phyloP scores from a whole-genome alignment of 805 yeast genomes.

The Diddensiella transvaalensis region DNA sequence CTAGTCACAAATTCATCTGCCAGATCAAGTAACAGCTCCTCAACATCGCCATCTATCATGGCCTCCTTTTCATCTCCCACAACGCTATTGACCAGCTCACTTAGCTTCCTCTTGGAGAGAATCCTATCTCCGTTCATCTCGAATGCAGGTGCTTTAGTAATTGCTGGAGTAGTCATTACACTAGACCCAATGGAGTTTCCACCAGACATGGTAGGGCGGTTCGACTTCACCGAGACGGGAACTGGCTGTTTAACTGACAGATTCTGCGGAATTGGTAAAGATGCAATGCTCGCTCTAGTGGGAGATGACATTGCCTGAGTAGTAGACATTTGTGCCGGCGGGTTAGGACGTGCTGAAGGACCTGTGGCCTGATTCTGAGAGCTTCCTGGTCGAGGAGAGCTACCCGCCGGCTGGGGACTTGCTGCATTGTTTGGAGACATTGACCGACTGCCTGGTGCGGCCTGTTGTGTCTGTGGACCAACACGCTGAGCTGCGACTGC shows the following conservation, averaged over 20 bases:
- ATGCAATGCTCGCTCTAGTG: constrained; percentile 24
- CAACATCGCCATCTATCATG: constrained; percentile 88
- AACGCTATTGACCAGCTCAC: constrained; percentile 76
- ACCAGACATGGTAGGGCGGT: constrained; percentile 78
- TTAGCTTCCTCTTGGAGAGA: constrained; percentile 80
- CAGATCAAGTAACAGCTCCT: constrained; percentile 80
- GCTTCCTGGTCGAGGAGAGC: background rate
- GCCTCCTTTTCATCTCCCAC: constrained; percentile 80
- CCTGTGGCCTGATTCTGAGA: constrained; percentile 23
- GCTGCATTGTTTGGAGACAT: constrained; percentile 8
- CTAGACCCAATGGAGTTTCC: constrained; percentile 75
- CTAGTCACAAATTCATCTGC: constrained; percentile 94
- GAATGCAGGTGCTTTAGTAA: constrained; percentile 71
- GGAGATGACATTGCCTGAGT: constrained; percentile 37
- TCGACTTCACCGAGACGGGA: constrained; percentile 62
- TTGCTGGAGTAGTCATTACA: constrained; percentile 70
- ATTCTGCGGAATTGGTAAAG: constrained; percentile 54
- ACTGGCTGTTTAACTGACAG: constrained; percentile 63
- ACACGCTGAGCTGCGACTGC: constrained; percentile 2
- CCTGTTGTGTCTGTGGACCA: constrained; percentile 7
- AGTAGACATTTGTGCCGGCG: constrained; percentile 25
- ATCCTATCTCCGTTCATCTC: constrained; percentile 70
- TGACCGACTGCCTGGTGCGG: constrained; percentile 4
- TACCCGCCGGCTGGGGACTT: constrained; percentile 2
- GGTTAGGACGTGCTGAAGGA: constrained; percentile 29